phyloP scores from a whole-genome alignment of 805 yeast species.

The Huiozyma naganishii region DNA sequence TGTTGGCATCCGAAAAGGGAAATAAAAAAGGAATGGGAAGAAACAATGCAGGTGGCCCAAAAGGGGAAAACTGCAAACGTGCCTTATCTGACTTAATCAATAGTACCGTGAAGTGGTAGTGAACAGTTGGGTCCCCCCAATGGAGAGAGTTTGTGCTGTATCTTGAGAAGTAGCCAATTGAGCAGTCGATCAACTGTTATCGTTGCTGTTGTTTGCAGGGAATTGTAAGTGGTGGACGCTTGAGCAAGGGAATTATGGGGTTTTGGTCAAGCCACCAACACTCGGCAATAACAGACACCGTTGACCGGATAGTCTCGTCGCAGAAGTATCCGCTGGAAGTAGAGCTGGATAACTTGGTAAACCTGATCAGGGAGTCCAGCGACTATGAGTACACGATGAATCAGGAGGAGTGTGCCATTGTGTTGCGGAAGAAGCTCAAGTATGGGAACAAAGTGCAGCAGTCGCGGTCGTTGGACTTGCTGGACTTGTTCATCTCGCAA shows the following conservation, averaged over 20 bases:
- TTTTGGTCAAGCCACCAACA: conserved; percentile 49
- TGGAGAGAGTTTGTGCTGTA: too few species aligned
- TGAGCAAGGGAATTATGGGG: conserved; percentile 19
- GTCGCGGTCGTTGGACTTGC: conserved; percentile 49
- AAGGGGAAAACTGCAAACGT: too few species aligned
- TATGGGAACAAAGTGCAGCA: conserved; percentile 66
- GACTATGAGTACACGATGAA: conserved; percentile 16
- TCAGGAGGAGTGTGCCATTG: conserved; percentile 77
- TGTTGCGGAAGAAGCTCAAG: conserved; percentile 78
- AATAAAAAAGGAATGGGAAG: too few species aligned
- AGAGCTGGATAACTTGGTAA: conserved; percentile 27
- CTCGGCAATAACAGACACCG: conserved; percentile 58
- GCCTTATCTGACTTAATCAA: too few species aligned
- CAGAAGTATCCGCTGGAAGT: conserved; percentile 26
- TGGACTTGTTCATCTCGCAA: conserved; percentile 43
- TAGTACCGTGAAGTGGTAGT: too few species aligned
- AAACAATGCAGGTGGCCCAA: too few species aligned
- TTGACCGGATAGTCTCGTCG: conserved; percentile 38
- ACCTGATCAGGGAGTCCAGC: conserved; percentile 27
- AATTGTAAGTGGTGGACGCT: too few species aligned
- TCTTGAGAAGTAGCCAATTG: too few species aligned
- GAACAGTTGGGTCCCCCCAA: too few species aligned
- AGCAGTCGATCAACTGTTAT: too few species aligned
- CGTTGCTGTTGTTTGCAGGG: too few species aligned
- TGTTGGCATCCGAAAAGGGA: too few species aligned